These are phyloP conservation scores for Salix arbutifolia DNA, from an alignment of 345 rosid species.

Conservation along the genomic window DNA sequence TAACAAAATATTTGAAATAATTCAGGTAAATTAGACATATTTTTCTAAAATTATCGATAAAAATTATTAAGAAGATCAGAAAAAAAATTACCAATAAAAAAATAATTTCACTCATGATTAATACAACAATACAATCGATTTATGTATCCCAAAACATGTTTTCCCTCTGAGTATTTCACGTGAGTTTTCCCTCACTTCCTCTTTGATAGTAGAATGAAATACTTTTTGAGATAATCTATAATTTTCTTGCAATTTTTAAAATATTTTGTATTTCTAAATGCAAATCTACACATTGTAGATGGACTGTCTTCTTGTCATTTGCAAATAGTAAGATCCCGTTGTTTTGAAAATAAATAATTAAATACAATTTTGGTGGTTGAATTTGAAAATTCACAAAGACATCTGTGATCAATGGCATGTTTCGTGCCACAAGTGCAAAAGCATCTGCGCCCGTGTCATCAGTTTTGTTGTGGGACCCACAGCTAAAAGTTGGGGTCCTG, in stretches of 20 bases:
- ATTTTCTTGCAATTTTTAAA: background rate
- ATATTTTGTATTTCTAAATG: background rate
- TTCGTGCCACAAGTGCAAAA: background rate
- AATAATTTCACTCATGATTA: no score
- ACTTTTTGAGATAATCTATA: background rate
- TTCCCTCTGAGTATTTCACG: conserved; percentile 92
- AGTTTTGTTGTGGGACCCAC: no score
- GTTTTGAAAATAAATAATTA: background rate
- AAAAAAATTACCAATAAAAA: no score
- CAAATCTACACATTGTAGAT: background rate
- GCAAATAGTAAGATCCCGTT: background rate
- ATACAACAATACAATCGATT: no score
- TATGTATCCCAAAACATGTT: no score
- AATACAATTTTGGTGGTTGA: background rate
- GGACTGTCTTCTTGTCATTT: background rate
- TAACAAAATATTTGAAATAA: no score
- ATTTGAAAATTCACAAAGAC: background rate
- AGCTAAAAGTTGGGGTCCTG: no score
- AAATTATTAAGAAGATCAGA: no score
- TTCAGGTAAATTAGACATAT: no score
- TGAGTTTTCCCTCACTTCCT: conserved; percentile 29
- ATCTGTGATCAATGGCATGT: background rate
- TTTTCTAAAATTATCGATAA: no score
- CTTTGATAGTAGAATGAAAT: background rate
- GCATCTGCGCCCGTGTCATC: no score